Conservation (phyloP, 805 yeast genomes). For the Brettanomyces custersianus region DNA sequence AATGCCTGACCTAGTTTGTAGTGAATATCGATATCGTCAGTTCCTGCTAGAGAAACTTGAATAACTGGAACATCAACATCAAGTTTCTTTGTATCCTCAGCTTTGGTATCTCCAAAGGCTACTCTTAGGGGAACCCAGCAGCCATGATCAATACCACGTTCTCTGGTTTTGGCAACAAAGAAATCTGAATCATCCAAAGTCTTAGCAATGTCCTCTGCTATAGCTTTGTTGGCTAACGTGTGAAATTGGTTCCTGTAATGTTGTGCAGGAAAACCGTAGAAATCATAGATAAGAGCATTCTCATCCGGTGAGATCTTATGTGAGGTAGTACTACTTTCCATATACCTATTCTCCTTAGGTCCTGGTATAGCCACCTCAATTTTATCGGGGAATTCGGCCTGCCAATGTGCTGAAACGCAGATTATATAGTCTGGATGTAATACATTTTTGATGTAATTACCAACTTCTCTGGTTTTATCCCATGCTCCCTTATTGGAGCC, state of each 20-base stretch:
- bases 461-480: conserved; percentile 38
- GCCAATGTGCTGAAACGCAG: conserved; percentile 76
- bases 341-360: conserved; percentile 11
- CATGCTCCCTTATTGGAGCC: conserved; percentile 57
- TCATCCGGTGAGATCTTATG: conserved; percentile 24
- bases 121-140: conserved; percentile 75
- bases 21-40: conserved; percentile 33
- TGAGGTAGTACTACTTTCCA: conserved; percentile 9
- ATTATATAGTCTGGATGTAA: conserved; percentile 59
- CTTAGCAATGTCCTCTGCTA: conserved; percentile 37
- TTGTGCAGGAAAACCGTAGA: conserved; percentile 59
- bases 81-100: conserved; percentile 27
- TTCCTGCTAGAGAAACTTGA: conserved; percentile 40
- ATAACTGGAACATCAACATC: conserved; percentile 40
- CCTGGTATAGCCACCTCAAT: conserved; percentile 43
- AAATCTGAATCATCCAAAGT: conserved; percentile 36
- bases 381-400: conserved; percentile 30
- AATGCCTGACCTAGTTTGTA: conserved; percentile 50
- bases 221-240: conserved; percentile 30
- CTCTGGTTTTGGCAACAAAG: conserved; percentile 29
- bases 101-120: conserved; percentile 41
- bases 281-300: conserved; percentile 62
- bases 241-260: conserved; percentile 60
- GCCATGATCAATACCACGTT: conserved; percentile 78
- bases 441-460: conserved; percentile 36